These are phyloP conservation scores for Coniochaeta sp. DNA, from an alignment of 2,329 filamentous ascomycete genomes.

Conservation along the genomic window DNA sequence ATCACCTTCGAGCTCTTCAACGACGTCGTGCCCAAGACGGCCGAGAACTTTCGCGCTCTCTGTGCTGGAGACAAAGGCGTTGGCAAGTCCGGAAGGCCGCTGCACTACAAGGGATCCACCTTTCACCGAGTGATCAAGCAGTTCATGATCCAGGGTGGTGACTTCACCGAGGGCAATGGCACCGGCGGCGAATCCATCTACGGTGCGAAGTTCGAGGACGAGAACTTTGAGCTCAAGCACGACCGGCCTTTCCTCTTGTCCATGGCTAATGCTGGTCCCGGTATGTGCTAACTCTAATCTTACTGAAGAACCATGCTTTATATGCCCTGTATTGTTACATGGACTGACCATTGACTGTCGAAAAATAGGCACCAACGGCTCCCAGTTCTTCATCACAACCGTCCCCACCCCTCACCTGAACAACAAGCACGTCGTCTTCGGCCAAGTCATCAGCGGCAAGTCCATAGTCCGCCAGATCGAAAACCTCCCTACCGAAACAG, in stretches of 20 bases:
- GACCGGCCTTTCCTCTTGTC: slow-evolving; percentile 88
- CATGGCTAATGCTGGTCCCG: slow-evolving; percentile 96
- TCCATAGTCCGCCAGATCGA: slow-evolving; percentile 85
- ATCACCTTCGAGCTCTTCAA: slow-evolving; percentile 78
- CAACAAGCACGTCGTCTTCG: slow-evolving; percentile 95
- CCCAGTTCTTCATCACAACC: slow-evolving; percentile 97
- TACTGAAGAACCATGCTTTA: too few species aligned
- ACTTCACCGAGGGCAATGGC: slow-evolving; percentile 91
- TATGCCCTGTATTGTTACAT: neutral
- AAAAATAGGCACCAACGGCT: slow-evolving; percentile 77
- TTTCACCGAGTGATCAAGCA: slow-evolving; percentile 98
- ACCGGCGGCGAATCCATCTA: slow-evolving; percentile 97
- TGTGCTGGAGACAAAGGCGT: slow-evolving; percentile 92
- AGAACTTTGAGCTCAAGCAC: slow-evolving; percentile 90
- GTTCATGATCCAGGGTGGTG: slow-evolving; percentile 98
- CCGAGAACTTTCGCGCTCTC: slow-evolving; percentile 90
- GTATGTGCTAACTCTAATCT: slow-evolving; percentile 41
- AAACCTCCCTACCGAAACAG: slow-evolving; percentile 64
- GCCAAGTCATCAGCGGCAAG: slow-evolving; percentile 89
- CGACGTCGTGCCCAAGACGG: slow-evolving; percentile 82
- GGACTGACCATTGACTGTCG: neutral
- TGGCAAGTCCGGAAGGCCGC: slow-evolving; percentile 72
- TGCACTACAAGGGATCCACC: slow-evolving; percentile 86
- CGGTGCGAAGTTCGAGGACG: slow-evolving; percentile 92
- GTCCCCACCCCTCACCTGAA: slow-evolving; percentile 92